Evolutionary conservation across 2,329 filamentous ascomycete genomes (phyloP), one percentile per base, ranked within the genome.

Genomic region (Hymenoscyphus fructigenus): DNA sequence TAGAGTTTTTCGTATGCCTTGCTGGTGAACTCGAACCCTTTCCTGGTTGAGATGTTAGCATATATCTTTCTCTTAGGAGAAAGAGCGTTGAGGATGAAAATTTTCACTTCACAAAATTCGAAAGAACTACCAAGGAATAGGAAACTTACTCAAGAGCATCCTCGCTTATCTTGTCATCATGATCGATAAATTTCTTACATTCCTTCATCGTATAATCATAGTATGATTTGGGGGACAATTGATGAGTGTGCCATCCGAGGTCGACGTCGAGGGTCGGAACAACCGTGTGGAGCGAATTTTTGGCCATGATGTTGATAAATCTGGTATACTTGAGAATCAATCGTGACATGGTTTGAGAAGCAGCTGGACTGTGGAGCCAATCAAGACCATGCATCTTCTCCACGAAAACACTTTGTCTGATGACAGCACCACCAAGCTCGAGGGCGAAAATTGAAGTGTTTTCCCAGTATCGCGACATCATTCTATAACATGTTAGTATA

Each of bases 81-180:
- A 26, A n/a, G n/a, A n/a, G n/a, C n/a, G n/a, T n/a, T n/a, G n/a
- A n/a, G 44, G 44, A 26, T 14, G 34, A 23, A n/a, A 3, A 26
- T 50, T 5, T 12, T 3, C 10, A 15, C 10, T 20, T 7, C 9
- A 2, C 10, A 23, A 23, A 44, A 44, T 6, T 44, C 41, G 2
- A 1, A 23, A 15, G 20, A 15, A 23, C n/a, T n/a, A 23, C 20
- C 20, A 23, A 50, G 10, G 20, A 12, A 50, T 5, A 14, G 7
- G 3, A 23, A 12, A 50, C 44, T 50, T 50, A 50, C 56, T 85
- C 85, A 6, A 96, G 82, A 59, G 81, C 83, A 15, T 79, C 79
- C 71, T 93, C 89, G 59, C 88, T 86, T 26, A 96, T 87, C 77
- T 94, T 94, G 80, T 96, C 92, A 75, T 95, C 89, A 73, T 96